Evolutionary conservation across 2,329 filamentous ascomycete genomes (phyloP), one percentile per base, ranked within the genome.

Genomic region (Fusarium paranaense): DNA sequence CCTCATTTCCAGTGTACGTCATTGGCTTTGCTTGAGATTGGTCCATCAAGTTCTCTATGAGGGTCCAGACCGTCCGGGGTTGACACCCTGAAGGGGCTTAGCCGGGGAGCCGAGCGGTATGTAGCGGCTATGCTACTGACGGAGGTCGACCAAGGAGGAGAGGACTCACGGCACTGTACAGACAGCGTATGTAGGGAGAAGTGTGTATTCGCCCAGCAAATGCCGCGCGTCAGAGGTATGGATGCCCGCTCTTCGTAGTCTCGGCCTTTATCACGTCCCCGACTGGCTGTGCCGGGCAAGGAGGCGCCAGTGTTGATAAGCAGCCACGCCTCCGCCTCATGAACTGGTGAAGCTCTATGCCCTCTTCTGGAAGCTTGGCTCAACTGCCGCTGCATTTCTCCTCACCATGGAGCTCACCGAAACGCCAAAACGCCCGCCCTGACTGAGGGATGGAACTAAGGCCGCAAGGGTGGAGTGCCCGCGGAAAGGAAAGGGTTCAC

Each of bases 61-160:
- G 65, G 75, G 67, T 73, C 73, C 66, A 76, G 75, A 75, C 75
- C 62, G 42, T 66, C 69, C 30, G 52, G 66, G 71, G 75, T 64
- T 66, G 40, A 47, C 59, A 62, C 40, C 61, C 54, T 40, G 61
- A 69, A 72, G 32, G 50, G 52, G 50, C 35, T 62, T 74, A 67
- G 68, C 20, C 32, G 62, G 62, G 52, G 42, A 50, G 40, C 47
- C 56, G 32, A 66, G 68, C 62, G 68, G 67, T 54, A 74, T 66
- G 61, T 60, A 65, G 59, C 71, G 71, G 71, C 71, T 61, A 20
- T 56, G 62, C 64, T 69, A 72, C 64, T 58, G 69, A 61, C 66
- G 47, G 71, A 74, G 38, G 68, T 74, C 16, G 72, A 42, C 66
- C 64, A 71, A 50, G 67, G 60, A 52, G 59, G 27, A 69, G 59